Conservation (phyloP, 305 asterid genomes). For the Plantago lanceolata region DNA sequence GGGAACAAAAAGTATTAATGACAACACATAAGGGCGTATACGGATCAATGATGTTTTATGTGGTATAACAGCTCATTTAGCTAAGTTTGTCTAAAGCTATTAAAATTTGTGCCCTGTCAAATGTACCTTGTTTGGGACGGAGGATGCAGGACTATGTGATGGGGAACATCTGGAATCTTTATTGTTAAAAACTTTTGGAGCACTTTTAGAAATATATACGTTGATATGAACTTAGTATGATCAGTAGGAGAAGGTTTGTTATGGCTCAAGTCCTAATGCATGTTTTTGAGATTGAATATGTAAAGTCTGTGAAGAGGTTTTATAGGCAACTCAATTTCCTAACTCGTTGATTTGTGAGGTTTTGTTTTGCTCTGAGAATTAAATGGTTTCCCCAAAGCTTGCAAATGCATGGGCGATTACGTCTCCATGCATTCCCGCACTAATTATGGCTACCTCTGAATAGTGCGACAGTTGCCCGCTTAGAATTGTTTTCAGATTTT, state of each 20-base stretch:
- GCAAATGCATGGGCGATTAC: constrained; percentile 2
- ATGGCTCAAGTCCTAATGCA: not conserved
- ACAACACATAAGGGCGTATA: too few species aligned
- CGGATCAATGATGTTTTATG: too few species aligned
- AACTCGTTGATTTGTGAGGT: constrained; percentile 15
- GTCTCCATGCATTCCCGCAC: constrained; percentile 14
- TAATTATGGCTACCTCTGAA: constrained; percentile 17
- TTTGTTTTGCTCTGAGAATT: constrained; percentile 19
- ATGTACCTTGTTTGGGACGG: too few species aligned
- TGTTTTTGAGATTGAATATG: not conserved
- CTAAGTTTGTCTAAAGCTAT: too few species aligned
- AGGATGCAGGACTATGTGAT: too few species aligned
- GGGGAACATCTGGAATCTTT: too few species aligned
- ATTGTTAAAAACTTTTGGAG: too few species aligned
- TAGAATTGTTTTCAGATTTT: constrained; percentile 18
- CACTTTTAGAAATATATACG: not conserved
- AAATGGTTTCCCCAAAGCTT: constrained; percentile 14
- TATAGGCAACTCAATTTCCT: not conserved
- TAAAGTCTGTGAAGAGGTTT: constrained; percentile 14
- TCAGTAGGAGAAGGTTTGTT: not conserved
- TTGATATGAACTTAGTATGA: not conserved
- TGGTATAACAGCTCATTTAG: too few species aligned
- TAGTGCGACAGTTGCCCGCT: constrained; percentile 19
- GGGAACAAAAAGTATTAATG: not conserved
- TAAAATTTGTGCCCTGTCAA: too few species aligned